Evolutionary conservation across 352 stramenopile species (phyloP), one percentile per base, ranked within the genome.

Genomic region (Phytophthora melonis): DNA sequence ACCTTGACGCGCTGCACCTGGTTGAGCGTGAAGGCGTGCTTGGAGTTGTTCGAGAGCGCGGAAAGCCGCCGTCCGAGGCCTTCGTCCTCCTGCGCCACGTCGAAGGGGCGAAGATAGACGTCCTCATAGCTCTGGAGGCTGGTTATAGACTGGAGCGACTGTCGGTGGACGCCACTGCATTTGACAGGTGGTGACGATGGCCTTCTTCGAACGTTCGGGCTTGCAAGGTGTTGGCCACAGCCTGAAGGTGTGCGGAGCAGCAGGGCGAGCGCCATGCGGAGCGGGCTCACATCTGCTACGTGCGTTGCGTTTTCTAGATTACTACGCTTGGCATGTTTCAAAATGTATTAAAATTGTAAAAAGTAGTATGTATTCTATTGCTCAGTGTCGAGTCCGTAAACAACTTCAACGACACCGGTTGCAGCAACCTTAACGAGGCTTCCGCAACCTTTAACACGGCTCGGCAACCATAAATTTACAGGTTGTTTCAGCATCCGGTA

Each of bases 1-100:
- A 91, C 72, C 54, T 84, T 75, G 14, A 91, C 72, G 49, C 70
- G 79, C 41, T 89, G 75, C 53, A 93, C 80, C 68, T 91, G 84
- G 70, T 91, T 91, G 41, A 93, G 72, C n/a, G 77, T 68, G 58
- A 90, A 66, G 3, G 86, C 82, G 63, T 74, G 78, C 45, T 81
- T 88, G 58, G 80, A 82, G 57, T 80, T 82, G 68, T 75, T 80
- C 30, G 84, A 92, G 27, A 92, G 78, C 10, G 74, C 64, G 53
- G 81, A 85, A 11, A 93, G 72, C 34, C 70, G 63, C 13, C 59
- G 70, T 2, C 70, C 65, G 30, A 73, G 58, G 32, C 66, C 64
- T 13, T 16, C 43, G 25, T 72, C 70, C 45, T 65, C 52, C 30
- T 61, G 36, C 32, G 32, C 43, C 43, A 63, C 19, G 25, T 70